phyloP scores from a whole-genome alignment of 192 early-diverging fungal species.

The Coemansia sp. region DNA sequence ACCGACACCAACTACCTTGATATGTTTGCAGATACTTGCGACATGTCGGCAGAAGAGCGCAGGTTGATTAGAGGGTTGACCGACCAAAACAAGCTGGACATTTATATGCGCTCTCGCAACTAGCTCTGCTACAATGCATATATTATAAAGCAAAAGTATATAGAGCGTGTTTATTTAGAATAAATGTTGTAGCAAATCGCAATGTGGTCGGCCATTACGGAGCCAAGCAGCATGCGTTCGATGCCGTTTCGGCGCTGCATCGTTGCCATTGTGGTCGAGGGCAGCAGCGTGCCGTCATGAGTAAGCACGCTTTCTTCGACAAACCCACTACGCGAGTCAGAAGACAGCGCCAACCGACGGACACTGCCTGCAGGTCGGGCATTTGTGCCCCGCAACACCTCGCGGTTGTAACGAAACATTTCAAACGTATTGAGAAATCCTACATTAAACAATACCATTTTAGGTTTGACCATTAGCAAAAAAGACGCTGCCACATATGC shows the following conservation, averaged over 20 bases:
- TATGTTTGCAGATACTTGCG: constrained; percentile 11
- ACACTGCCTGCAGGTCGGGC: constrained; percentile 34
- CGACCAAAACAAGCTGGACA: constrained; percentile 28
- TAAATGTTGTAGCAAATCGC: constrained; percentile 25
- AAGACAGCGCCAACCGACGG: constrained; percentile 23
- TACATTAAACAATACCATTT: constrained; percentile 12
- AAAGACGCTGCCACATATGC: neutral
- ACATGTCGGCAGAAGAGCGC: constrained; percentile 16
- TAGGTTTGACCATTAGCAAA: neutral
- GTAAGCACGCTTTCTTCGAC: constrained; percentile 28
- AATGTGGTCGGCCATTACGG: constrained; percentile 47
- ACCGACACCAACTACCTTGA: neutral
- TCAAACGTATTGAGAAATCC: constrained; percentile 48
- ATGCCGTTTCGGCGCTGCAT: constrained; percentile 23
- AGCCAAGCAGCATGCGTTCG: constrained; percentile 37
- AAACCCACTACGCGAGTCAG: constrained; percentile 19
- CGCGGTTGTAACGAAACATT: constrained; percentile 50
- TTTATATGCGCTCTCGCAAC: constrained; percentile 32
- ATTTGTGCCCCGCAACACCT: constrained; percentile 28
- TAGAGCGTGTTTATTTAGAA: neutral
- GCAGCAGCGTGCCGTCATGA: constrained; percentile 35
- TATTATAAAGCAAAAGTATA: neutral
- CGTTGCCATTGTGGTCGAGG: constrained; percentile 33
- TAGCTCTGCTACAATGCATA: neutral
- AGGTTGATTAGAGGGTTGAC: constrained; percentile 13